Percentiles rank a stretch among this genome's conserved stretches.
These are phyloP conservation scores for Dendrobium catenatum DNA, from an alignment of 106 monocot species.

Conservation along the genomic window DNA sequence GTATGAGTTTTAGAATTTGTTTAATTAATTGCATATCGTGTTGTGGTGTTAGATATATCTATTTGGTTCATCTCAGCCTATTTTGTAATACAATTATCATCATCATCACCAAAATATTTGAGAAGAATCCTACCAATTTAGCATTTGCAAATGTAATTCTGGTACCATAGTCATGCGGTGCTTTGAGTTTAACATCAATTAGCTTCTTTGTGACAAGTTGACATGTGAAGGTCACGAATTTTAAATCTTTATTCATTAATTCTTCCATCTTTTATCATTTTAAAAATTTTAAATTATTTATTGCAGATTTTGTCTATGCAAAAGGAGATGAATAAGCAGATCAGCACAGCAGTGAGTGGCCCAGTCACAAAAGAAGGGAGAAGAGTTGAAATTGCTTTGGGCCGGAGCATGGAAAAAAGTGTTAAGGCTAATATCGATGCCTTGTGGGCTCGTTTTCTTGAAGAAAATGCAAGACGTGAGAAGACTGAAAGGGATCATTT, in stretches of 20 bases:
- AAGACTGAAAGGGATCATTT: conserved; percentile 65
- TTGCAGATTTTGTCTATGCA: conserved; percentile 6
- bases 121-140: not conserved
- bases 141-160: not conserved
- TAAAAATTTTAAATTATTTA: not conserved
- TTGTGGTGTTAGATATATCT: not conserved
- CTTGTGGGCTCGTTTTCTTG: conserved; percentile 75
- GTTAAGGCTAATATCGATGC: conserved; percentile 77
- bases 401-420: conserved; percentile 78
- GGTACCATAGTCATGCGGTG: not conserved
- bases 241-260: not conserved
- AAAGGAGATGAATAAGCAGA: conserved; percentile 6
- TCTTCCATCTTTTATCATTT: not conserved
- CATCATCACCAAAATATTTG: not conserved
- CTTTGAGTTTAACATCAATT: not conserved
- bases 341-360: conserved; percentile 1
- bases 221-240: not conserved
- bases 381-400: conserved; percentile 69
- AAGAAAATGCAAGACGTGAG: conserved; percentile 80
- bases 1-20: not conserved
- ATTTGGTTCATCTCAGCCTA: not conserved
- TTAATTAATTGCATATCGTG: not conserved
- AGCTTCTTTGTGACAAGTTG: not conserved
- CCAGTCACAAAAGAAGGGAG: conserved; percentile 58
- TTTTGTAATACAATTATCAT: not conserved